Conservation (phyloP, 805 yeast species). For the Starmerella asiatica region DNA sequence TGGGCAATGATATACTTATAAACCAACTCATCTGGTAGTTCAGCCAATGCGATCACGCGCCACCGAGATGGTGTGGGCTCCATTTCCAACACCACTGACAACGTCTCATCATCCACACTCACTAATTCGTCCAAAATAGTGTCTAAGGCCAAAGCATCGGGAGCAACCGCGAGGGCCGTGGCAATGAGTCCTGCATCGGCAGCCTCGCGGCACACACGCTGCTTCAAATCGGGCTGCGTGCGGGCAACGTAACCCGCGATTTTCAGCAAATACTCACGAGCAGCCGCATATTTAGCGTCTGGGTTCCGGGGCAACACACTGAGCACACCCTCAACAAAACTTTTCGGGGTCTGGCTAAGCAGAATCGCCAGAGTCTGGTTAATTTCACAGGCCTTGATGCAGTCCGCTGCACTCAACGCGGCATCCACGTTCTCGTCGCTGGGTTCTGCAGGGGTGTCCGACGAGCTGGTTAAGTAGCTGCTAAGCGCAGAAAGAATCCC, state of each 20-base stretch:
- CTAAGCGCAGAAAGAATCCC: conserved; percentile 86
- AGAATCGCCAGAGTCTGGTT: conserved; percentile 39
- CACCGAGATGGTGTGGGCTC: conserved; percentile 10
- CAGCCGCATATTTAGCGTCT: conserved; percentile 23
- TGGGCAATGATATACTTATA: conserved; percentile 3
- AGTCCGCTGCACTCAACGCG: conserved; percentile 69
- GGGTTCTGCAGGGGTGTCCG: conserved; percentile 84
- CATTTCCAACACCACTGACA: conserved; percentile 4
- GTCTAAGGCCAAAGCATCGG: background rate
- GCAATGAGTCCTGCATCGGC: conserved; percentile 7
- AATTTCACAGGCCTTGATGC: conserved; percentile 59
- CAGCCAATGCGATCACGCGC: conserved; percentile 4
- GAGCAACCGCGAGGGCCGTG: conserved; percentile 10
- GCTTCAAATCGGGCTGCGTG: conserved; percentile 6
- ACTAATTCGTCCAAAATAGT: conserved; percentile 1
- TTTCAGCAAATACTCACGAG: conserved; percentile 24
- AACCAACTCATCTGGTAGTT: conserved; percentile 3
- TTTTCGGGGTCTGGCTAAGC: conserved; percentile 22
- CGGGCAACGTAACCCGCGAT: conserved; percentile 16
- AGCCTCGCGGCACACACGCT: conserved; percentile 15
- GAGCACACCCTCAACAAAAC: conserved; percentile 28
- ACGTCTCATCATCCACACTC: conserved; percentile 4
- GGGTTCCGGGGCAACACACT: conserved; percentile 18
- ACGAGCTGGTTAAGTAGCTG: conserved; percentile 73
- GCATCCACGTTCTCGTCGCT: conserved; percentile 83